Percentiles rank a stretch among this genome's conserved stretches.
phyloP scores from a whole-genome alignment of 495 filamentous ascomycete genomes.

The Daldinia decipiens region DNA sequence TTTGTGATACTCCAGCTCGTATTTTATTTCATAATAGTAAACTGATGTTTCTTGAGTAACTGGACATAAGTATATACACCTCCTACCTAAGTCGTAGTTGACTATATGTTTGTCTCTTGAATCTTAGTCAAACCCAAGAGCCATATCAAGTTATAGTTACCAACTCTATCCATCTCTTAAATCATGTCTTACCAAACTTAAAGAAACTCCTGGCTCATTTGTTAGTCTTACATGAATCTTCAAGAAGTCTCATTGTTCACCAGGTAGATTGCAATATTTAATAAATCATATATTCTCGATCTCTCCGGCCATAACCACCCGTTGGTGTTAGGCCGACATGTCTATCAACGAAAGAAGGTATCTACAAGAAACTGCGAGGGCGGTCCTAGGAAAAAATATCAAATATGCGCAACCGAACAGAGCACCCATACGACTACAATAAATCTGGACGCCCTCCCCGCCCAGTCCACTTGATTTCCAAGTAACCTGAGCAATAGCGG shows the following conservation, averaged over 20 bases:
- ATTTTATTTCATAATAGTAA: not conserved
- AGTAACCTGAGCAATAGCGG: not conserved
- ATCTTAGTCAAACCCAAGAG: not conserved
- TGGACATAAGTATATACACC: too few relatives aligned
- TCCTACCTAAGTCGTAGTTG: too few relatives aligned
- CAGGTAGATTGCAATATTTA: not conserved
- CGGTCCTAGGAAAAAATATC: constrained; percentile 29
- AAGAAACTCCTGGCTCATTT: too few relatives aligned
- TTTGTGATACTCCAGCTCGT: not conserved
- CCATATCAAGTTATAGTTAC: not conserved
- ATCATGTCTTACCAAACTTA: not conserved
- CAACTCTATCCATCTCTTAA: constrained; percentile 2
- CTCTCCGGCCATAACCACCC: constrained; percentile 33
- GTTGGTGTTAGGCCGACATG: constrained; percentile 24
- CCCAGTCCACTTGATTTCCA: not conserved
- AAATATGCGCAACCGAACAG: constrained; percentile 46
- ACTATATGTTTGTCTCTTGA: not conserved
- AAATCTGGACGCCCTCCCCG: constrained; percentile 5
- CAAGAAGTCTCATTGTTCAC: not conserved
- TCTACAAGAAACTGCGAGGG: constrained; percentile 40
- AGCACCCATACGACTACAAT: constrained; percentile 25
- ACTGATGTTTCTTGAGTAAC: too few relatives aligned
- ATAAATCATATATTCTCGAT: constrained; percentile 34
- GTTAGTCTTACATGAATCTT: not conserved
- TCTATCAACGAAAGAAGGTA: constrained; percentile 35